These are phyloP conservation scores for Endoconidiophora laricicola DNA, from an alignment of 2,329 filamentous ascomycete genomes.

Conservation along the genomic window DNA sequence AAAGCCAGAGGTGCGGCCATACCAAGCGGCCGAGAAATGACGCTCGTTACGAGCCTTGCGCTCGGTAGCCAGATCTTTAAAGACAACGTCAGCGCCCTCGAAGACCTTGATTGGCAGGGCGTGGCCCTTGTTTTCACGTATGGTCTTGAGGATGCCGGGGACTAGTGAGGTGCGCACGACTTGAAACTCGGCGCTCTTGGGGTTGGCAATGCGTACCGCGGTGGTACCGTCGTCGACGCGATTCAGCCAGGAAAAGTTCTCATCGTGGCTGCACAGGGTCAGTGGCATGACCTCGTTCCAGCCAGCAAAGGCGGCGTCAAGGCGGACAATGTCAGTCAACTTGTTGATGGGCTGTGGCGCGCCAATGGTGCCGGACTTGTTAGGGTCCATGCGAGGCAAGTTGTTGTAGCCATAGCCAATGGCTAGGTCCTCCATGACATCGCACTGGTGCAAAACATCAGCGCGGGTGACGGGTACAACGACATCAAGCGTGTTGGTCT, in stretches of 20 bases:
- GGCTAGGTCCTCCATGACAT: conserved; percentile 96
- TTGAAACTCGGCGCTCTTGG: conserved; percentile 86
- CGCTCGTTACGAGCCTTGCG: conserved; percentile 82
- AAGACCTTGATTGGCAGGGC: conserved; percentile 81
- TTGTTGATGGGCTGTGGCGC: conserved; percentile 87
- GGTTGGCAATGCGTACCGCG: conserved; percentile 74
- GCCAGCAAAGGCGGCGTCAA: conserved; percentile 81
- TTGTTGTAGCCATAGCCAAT: conserved; percentile 98
- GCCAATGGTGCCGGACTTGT: conserved; percentile 71
- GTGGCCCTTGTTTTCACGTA: conserved; percentile 84
- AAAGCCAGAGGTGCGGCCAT: conserved; percentile 86
- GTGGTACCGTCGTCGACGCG: conserved; percentile 72
- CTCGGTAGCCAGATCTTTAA: conserved; percentile 71
- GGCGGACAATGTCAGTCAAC: conserved; percentile 75
- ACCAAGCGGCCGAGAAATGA: conserved; percentile 91
- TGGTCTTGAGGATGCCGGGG: conserved; percentile 80
- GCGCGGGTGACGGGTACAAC: conserved; percentile 77
- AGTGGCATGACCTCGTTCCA: conserved; percentile 95
- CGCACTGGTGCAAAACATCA: conserved; percentile 88
- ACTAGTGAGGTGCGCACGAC: conserved; percentile 76
- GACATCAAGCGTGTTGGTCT: conserved; percentile 53
- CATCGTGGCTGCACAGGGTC: conserved; percentile 91
- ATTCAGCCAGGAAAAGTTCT: conserved; percentile 94
- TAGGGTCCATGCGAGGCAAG: conserved; percentile 72
- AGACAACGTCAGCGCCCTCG: conserved; percentile 77